Conservation (phyloP, 1,284 basidiomycete species). For the Cryptococcus floricola region DNA sequence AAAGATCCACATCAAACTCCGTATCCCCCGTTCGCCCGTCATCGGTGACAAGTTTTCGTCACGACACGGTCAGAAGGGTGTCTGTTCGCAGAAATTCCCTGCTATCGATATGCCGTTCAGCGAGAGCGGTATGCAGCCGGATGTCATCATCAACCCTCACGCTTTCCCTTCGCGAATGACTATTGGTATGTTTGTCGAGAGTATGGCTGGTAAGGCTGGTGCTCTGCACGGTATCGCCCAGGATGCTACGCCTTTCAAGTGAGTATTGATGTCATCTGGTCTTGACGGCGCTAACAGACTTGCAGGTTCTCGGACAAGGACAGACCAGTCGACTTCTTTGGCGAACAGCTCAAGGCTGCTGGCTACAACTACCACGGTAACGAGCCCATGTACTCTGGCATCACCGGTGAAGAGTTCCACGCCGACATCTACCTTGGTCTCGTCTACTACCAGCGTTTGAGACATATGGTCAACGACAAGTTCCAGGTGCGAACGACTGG, state of each 20-base stretch:
- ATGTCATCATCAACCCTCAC: constrained; percentile 99
- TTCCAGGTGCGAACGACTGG: constrained; percentile 99
- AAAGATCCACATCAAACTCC: constrained; percentile 89
- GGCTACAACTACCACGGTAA: constrained; percentile 99
- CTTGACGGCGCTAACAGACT: constrained; percentile 8
- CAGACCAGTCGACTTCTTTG: constrained; percentile 94
- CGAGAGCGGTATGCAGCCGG: constrained; percentile 98
- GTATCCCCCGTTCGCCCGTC: constrained; percentile 90
- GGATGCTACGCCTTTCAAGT: constrained; percentile 97
- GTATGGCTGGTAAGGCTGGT: constrained; percentile 96
- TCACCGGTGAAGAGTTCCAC: constrained; percentile 96
- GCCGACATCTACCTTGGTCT: constrained; percentile 98
- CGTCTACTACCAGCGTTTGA: constrained; percentile 96
- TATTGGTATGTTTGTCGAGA: constrained; percentile 99
- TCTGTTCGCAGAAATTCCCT: constrained; percentile 99
- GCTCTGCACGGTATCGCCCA: constrained; percentile 97
- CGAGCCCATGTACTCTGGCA: constrained; percentile 99
- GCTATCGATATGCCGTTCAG: constrained; percentile 97
- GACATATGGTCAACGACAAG: constrained; percentile 99
- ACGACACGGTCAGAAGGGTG: constrained; percentile 98
- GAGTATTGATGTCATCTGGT: constrained; percentile 30
- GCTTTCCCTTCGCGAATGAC: constrained; percentile 99
- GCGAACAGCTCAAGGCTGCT: constrained; percentile 85
- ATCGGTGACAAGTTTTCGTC: constrained; percentile 99
- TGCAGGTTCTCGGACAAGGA: constrained; percentile 89